Conservation (phyloP, 1,139 yeast genomes). For the Yamadazyma atlantica region DNA sequence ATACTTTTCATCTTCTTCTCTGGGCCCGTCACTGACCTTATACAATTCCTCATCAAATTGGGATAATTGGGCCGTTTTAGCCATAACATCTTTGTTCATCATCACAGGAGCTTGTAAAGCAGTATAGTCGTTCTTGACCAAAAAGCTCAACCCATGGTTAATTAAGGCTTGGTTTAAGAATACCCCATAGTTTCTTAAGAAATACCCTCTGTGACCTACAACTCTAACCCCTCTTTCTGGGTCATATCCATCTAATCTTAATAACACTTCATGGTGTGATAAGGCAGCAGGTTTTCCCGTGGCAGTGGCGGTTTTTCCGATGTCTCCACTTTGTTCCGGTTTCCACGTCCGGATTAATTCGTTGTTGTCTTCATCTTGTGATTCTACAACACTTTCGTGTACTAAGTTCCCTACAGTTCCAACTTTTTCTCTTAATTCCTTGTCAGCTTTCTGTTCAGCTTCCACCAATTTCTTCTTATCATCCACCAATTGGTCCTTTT, state of each 20-base stretch:
- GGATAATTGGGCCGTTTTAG: conserved; percentile 97
- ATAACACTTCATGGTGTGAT: conserved; percentile 93
- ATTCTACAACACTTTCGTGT: conserved; percentile 85
- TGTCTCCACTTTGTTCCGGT: conserved; percentile 58
- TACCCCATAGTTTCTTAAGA: conserved; percentile 92
- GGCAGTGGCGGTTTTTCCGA: conserved; percentile 65
- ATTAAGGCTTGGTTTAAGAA: conserved; percentile 97
- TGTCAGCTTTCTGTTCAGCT: conserved; percentile 78
- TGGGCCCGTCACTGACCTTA: conserved; percentile 85
- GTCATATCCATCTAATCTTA: conserved; percentile 95
- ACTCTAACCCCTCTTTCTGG: conserved; percentile 98
- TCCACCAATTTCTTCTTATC: conserved; percentile 67
- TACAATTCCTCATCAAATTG: conserved; percentile 97
- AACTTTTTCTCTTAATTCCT: conserved; percentile 71
- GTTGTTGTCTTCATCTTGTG: conserved; percentile 88
- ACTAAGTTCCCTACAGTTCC: conserved; percentile 91
- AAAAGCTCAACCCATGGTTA: conserved; percentile 88
- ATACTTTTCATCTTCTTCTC: conserved; percentile 83
- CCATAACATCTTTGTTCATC: conserved; percentile 99
- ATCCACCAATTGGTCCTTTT: conserved; percentile 72
- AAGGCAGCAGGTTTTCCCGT: conserved; percentile 75
- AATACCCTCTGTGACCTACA: conserved; percentile 98
- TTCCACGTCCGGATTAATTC: conserved; percentile 86
- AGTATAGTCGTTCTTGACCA: conserved; percentile 75
- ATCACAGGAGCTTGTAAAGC: conserved; percentile 98